Base-by-base conservation (phyloP, 306 rosid species). In the Quercus wislizeni region DNA sequence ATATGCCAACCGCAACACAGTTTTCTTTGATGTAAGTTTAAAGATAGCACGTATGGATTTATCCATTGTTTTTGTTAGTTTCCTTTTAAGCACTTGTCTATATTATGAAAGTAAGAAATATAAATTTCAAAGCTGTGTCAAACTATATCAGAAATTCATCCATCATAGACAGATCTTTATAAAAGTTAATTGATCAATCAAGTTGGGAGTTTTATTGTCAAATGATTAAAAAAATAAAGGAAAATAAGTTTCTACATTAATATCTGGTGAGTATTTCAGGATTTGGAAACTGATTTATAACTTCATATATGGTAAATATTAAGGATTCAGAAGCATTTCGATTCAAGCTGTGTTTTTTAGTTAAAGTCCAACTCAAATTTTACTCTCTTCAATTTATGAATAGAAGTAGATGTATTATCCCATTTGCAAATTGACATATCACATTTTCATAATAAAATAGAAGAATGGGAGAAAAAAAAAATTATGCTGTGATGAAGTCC, bases 1-100 rank as follows among this genome's bases (percentile, higher is more conserved):
- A 92, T 95, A 95, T 83, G 99, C 99, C 74, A 95, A 95, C 76
- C 94, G 98, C 75, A 95, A 95, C 89, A 91, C 89, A 27, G 99
- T 95, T 82, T 95, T 95, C 97, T 95, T 95, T 69, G 99, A 95
- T 82, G 99, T 93, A 85, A 88, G 98, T 91, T 84, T 72, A 46
- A 80, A 35, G 56, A 69, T 75, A 54, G 73, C 46, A 33, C 20
- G n/a, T 20, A 9, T 67, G 46, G 46, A 41, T 41, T 7, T 46
- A 49, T 35, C 12, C 52, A 8, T 10, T 31, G 10, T 25, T n/a
- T n/a, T 35, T 6, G n/a, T 19, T 35, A 67, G 72, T 33, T 7
- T 67, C 21, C 69, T 1, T 4, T 19, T 67, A 28, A 7, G 19
- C 56, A 17, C 41, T 41, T 67, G 7, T 17, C 4, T 20, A 65